Evolutionary conservation across 768 basidiomycete species (phyloP).

Genomic region (Cytidiella melzeri): DNA sequence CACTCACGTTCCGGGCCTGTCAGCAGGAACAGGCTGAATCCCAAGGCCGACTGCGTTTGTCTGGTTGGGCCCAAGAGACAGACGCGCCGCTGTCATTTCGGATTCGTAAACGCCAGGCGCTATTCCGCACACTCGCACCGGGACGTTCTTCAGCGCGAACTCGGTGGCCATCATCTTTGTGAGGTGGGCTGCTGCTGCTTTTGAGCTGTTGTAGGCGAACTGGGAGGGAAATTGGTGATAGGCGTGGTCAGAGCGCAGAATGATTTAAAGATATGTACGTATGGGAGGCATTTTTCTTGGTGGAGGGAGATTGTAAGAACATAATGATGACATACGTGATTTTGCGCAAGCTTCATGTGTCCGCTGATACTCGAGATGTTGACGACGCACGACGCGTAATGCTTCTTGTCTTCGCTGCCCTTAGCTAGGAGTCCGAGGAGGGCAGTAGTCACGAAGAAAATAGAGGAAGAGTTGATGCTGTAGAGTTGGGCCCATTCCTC

Average conservation of each 20-base stretch:
- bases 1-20: conserved; percentile 63
- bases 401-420: conserved; percentile 53
- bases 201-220: conserved; percentile 81
- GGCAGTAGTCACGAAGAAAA: conserved; percentile 71
- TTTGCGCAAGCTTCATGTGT: conserved; percentile 60
- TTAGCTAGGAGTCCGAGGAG: conserved; percentile 72
- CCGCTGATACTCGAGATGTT: conserved; percentile 80
- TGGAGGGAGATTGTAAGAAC: not conserved
- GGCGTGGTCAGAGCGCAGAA: not conserved
- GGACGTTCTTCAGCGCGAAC: conserved; percentile 59
- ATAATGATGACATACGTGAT: conserved; percentile 73
- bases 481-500: conserved; percentile 60
- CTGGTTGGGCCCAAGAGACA: conserved; percentile 32
- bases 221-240: conserved; percentile 21
- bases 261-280: too few species aligned
- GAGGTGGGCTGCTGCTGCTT: conserved; percentile 73
- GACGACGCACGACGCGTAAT: conserved; percentile 60
- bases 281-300: too few species aligned
- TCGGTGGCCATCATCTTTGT: conserved; percentile 75
- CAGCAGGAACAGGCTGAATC: conserved; percentile 54
- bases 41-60: conserved; percentile 54
- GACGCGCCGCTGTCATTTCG: conserved; percentile 60
- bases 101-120: conserved; percentile 74
- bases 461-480: conserved; percentile 65
- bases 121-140: conserved; percentile 65